A percentile compares a stretch with the other conserved stretches of the same genome.
Conservation (phyloP, 441 rosid genomes). For the California macrophylla region DNA sequence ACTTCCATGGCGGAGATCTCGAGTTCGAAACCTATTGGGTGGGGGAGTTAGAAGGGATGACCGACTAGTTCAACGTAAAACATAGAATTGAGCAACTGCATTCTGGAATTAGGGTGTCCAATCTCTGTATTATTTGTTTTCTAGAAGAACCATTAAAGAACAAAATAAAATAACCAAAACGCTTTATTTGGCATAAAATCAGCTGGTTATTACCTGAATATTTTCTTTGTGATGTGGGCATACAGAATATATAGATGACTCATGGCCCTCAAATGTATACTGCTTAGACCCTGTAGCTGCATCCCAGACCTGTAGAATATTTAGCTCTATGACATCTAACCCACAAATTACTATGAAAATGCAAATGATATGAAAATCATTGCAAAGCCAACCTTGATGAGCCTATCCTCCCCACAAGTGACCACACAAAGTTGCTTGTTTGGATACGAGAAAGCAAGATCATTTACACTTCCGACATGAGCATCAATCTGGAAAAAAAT, state of each 20-base stretch:
- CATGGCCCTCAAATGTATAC: constrained; percentile 60
- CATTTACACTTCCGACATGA: constrained; percentile 65
- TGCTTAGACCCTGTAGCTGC: constrained; percentile 39
- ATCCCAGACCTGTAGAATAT: constrained; percentile 64
- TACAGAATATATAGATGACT: constrained; percentile 61
- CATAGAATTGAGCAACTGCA: background rate
- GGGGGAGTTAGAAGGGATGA: background rate
- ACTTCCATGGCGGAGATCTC: background rate
- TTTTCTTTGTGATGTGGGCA: constrained; percentile 74
- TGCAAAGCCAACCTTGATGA: constrained; percentile 43
- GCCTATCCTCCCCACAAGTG: constrained; percentile 72
- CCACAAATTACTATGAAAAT: constrained; percentile 10
- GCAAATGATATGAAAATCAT: background rate
- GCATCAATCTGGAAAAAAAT: constrained; percentile 52
- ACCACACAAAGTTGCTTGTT: constrained; percentile 52
- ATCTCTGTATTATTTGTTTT: background rate
- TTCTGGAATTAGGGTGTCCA: background rate
- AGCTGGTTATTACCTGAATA: constrained; percentile 45
- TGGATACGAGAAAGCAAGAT: constrained; percentile 69
- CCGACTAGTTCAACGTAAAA: background rate
- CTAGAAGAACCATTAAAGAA: background rate
- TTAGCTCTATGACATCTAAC: constrained; percentile 13
- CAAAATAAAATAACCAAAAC: background rate
- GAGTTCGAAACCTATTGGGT: background rate
- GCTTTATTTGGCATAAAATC: constrained; percentile 1